Conservation (phyloP, 2,329 filamentous ascomycete genomes). For the Drechslerella dactyloides region DNA sequence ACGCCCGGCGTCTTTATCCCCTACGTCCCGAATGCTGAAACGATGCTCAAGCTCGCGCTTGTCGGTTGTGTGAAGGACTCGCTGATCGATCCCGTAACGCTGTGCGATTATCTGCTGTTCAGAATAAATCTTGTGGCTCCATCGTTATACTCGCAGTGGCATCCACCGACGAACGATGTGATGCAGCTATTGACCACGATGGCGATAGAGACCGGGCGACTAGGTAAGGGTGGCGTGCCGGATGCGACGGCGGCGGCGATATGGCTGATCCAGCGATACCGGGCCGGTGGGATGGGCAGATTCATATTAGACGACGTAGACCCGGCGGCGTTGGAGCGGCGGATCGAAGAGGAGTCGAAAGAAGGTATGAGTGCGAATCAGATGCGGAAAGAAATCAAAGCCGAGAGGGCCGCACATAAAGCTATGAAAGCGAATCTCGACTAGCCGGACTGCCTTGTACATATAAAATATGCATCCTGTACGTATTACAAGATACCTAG, state of each 20-base stretch:
- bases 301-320: constrained; percentile 81
- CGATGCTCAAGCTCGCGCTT: constrained; percentile 93
- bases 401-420: constrained; percentile 53
- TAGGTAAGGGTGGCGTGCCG: constrained; percentile 74
- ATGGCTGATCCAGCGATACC: constrained; percentile 82
- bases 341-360: constrained; percentile 59
- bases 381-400: constrained; percentile 52
- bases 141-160: constrained; percentile 68
- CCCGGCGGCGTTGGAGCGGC: constrained; percentile 66
- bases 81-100: constrained; percentile 74
- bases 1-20: constrained; percentile 96
- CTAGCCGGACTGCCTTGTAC: constrained; percentile 1
- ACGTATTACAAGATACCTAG: background rate
- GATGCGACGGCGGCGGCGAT: constrained; percentile 76
- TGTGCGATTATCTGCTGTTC: constrained; percentile 90
- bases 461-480: constrained; percentile 2
- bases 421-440: constrained; percentile 21
- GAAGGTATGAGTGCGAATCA: constrained; percentile 52
- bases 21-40: constrained; percentile 80
- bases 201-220: constrained; percentile 74
- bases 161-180: constrained; percentile 82
- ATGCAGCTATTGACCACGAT: constrained; percentile 72
- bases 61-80: constrained; percentile 90
- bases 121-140: constrained; percentile 75
- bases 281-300: constrained; percentile 74